These are phyloP conservation scores for Talaromyces sp. DNA, from an alignment of 2,329 filamentous ascomycete species.

Conservation along the genomic window DNA sequence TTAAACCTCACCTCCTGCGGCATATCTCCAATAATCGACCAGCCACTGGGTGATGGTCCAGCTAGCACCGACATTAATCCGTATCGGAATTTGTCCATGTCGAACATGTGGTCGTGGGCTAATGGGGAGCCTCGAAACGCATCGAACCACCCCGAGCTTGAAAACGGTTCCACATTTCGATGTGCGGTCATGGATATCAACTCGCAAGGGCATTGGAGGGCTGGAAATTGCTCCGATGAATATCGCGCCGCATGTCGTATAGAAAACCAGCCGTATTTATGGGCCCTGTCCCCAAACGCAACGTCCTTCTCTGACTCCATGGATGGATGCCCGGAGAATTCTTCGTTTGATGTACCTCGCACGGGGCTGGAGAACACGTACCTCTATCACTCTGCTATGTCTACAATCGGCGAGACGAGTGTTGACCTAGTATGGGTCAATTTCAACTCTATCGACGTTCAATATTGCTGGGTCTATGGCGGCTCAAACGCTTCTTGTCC, in stretches of 20 bases:
- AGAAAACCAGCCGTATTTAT: constrained; percentile 49
- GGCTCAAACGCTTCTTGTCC: constrained; percentile 54
- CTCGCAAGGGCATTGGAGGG: constrained; percentile 52
- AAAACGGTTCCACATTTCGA: constrained; percentile 27
- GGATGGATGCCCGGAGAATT: constrained; percentile 44
- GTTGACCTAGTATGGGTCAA: constrained; percentile 50
- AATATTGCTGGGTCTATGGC: constrained; percentile 57
- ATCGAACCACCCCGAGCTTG: constrained; percentile 21
- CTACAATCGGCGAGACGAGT: constrained; percentile 21
- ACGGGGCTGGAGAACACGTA: constrained; percentile 61
- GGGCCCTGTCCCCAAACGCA: constrained; percentile 45
- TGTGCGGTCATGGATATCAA: constrained; percentile 52
- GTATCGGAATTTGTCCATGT: constrained; percentile 49
- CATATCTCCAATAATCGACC: constrained; percentile 55
- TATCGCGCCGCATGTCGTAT: constrained; percentile 55
- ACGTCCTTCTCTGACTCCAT: constrained; percentile 42
- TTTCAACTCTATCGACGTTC: constrained; percentile 54
- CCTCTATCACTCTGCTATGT: constrained; percentile 35
- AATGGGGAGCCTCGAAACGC: constrained; percentile 49
- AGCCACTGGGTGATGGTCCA: constrained; percentile 47
- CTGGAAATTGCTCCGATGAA: constrained; percentile 49
- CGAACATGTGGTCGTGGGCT: constrained; percentile 58
- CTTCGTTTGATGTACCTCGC: constrained; percentile 53
- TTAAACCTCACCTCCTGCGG: constrained; percentile 51
- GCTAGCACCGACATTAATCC: constrained; percentile 41